Evolutionary conservation across 2,329 filamentous ascomycete species (phyloP).

Genomic region (Pseudogymnoascus sp.): DNA sequence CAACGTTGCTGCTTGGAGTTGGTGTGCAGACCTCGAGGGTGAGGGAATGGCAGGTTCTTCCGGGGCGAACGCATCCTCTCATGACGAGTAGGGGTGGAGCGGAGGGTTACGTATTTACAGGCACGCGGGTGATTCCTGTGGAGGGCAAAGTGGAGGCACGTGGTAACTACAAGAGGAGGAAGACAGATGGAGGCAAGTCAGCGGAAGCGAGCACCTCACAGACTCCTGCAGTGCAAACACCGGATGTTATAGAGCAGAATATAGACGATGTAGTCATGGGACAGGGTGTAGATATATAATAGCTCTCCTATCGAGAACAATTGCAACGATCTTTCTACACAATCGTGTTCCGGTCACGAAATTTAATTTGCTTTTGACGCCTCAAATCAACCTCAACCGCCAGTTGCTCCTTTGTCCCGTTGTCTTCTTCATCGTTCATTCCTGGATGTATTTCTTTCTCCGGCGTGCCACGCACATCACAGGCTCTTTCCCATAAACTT

Average conservation of each 20-base stretch:
- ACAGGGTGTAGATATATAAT: slow-evolving; percentile 8
- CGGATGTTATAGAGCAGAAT: background rate
- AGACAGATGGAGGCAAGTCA: slow-evolving; percentile 12
- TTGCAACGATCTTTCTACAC: background rate
- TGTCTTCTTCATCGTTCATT: background rate
- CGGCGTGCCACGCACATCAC: slow-evolving; percentile 35
- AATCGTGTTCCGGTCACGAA: slow-evolving; percentile 1
- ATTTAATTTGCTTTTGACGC: slow-evolving; percentile 8
- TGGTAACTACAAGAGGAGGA: slow-evolving; percentile 52
- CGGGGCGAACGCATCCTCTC: slow-evolving; percentile 82
- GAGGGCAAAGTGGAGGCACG: slow-evolving; percentile 75
- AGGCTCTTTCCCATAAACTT: slow-evolving; percentile 98
- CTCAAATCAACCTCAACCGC: background rate
- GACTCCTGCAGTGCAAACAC: background rate
- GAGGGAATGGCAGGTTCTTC: slow-evolving; percentile 82
- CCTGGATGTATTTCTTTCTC: background rate
- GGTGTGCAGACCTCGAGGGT: slow-evolving; percentile 74
- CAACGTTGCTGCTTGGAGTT: slow-evolving; percentile 71
- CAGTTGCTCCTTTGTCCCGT: background rate
- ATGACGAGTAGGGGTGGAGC: slow-evolving; percentile 86
- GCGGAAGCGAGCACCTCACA: background rate
- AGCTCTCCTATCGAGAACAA: slow-evolving; percentile 4
- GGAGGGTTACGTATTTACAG: slow-evolving; percentile 87
- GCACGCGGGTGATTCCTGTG: slow-evolving; percentile 69
- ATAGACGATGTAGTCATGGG: slow-evolving; percentile 1